phyloP scores from a whole-genome alignment of 345 rosid species.

The Microcos paniculata region DNA sequence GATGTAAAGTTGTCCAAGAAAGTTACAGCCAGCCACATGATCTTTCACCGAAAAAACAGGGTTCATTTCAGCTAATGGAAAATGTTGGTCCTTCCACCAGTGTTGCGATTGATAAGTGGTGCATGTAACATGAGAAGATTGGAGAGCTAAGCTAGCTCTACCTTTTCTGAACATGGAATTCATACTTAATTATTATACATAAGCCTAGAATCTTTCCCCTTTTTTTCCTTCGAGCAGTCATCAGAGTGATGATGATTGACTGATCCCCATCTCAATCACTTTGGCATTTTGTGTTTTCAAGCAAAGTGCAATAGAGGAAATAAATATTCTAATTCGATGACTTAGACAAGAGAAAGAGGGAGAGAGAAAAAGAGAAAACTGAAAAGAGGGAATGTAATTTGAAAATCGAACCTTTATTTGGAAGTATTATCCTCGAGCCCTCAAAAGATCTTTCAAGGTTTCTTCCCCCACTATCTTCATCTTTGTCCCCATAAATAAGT shows the following conservation, averaged over 20 bases:
- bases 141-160: no score
- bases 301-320: neutral
- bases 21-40: neutral
- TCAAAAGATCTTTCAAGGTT: neutral
- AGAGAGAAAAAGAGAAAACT: neutral
- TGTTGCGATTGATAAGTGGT: no score
- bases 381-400: neutral
- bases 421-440: slow-evolving; percentile 8
- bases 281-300: slow-evolving; percentile 11
- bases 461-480: neutral
- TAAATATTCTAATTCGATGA: neutral
- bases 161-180: neutral
- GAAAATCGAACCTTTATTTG: neutral
- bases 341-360: neutral
- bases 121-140: no score
- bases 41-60: neutral
- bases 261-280: slow-evolving; percentile 14
- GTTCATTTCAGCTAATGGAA: neutral
- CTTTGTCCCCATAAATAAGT: neutral
- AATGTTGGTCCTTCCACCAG: neutral
- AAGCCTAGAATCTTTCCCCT: neutral
- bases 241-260: neutral
- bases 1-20: no score
- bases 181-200: neutral
- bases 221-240: neutral